These are phyloP conservation scores for Odonthalia washingtoniensis DNA, from an alignment of 31 red algal species.

Conservation along the genomic window DNA sequence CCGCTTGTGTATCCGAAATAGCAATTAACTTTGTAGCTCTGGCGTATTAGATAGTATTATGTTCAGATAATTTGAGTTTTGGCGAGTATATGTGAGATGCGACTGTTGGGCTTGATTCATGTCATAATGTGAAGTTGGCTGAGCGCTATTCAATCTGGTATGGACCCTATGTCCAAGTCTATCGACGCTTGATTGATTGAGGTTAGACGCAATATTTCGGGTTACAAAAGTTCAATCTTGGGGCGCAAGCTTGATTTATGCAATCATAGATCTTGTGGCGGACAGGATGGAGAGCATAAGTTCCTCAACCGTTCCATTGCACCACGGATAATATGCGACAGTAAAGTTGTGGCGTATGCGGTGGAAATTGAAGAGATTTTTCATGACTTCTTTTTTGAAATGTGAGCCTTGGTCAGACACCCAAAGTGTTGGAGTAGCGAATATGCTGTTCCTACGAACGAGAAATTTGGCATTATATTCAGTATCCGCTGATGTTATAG, in stretches of 20 bases:
- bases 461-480: constrained; percentile 11
- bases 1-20: neutral
- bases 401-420: constrained; percentile 52
- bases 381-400: too few relatives aligned
- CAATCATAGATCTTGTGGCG: constrained; percentile 27
- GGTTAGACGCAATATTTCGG: constrained; percentile 23
- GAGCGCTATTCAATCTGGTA: neutral
- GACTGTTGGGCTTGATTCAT: neutral
- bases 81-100: neutral
- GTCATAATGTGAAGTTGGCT: constrained; percentile 7
- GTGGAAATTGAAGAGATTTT: too few relatives aligned
- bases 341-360: too few relatives aligned
- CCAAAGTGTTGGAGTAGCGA: constrained; percentile 15
- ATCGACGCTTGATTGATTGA: constrained; percentile 46
- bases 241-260: constrained; percentile 42
- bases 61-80: neutral
- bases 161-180: constrained; percentile 23
- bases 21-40: neutral
- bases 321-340: constrained; percentile 40
- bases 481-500: constrained; percentile 12
- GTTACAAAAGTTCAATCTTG: constrained; percentile 43
- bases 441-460: constrained; percentile 5
- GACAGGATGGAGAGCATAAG: constrained; percentile 40
- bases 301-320: constrained; percentile 36
- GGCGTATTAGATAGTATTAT: neutral